Conservation (phyloP, 805 yeast species). For the Limtongozyma cylindracea region DNA sequence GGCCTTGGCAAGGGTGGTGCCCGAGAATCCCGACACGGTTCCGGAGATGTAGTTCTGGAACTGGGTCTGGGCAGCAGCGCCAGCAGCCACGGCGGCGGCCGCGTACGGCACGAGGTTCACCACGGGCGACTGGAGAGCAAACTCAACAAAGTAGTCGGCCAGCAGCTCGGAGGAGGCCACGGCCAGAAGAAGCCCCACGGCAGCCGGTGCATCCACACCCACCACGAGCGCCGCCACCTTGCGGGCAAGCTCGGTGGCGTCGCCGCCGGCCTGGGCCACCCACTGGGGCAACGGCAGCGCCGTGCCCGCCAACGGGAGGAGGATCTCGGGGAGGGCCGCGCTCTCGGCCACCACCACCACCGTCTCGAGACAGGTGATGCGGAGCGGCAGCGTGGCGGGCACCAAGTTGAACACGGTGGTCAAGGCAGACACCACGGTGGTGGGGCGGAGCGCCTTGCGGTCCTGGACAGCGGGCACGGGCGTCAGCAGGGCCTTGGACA, state of each 20-base stretch:
- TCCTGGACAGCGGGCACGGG: constrained; percentile 15
- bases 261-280: constrained; percentile 9
- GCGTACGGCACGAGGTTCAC: constrained; percentile 12
- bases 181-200: constrained; percentile 6
- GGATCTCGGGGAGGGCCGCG: constrained; percentile 8
- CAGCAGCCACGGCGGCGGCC: constrained; percentile 12
- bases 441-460: constrained; percentile 14
- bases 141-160: constrained; percentile 4
- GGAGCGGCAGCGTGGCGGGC: constrained; percentile 8
- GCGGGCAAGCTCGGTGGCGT: no score
- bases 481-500: constrained; percentile 7
- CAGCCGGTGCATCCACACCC: constrained; percentile 14
- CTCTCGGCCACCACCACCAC: constrained; percentile 9
- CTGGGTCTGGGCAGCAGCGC: constrained; percentile 12
- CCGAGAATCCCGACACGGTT: constrained; percentile 7
- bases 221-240: constrained; percentile 8
- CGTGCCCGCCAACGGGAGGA: constrained; percentile 10
- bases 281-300: constrained; percentile 12
- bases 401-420: constrained; percentile 16
- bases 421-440: constrained; percentile 14
- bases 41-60: constrained; percentile 6
- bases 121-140: constrained; percentile 6
- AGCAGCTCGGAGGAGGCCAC: constrained; percentile 10
- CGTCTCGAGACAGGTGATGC: constrained; percentile 8
- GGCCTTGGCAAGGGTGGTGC: constrained; percentile 12